These are phyloP conservation scores for Diaporthe eres DNA, from an alignment of 2,329 filamentous ascomycete genomes.

Conservation along the genomic window DNA sequence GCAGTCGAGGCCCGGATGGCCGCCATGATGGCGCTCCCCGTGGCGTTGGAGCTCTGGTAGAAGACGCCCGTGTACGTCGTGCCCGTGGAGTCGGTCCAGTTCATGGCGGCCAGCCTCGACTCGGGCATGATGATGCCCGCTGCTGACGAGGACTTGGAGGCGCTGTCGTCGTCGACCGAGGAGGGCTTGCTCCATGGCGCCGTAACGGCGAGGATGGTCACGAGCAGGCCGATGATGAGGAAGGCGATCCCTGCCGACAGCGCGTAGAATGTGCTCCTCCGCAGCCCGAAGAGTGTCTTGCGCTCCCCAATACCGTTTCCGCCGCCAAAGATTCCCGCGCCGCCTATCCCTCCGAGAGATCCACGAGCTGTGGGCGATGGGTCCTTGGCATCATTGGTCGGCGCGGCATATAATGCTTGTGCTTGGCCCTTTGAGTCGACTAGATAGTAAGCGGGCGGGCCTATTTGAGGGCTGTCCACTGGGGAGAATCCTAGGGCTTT, in stretches of 20 bases:
- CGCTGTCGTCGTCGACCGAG: background rate
- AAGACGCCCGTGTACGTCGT: slow-evolving; percentile 36
- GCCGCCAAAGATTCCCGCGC: slow-evolving; percentile 7
- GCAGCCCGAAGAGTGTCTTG: slow-evolving; percentile 30
- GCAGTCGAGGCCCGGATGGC: slow-evolving; percentile 7
- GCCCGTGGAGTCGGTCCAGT: slow-evolving; percentile 34
- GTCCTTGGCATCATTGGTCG: slow-evolving; percentile 7
- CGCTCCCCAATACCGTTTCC: background rate
- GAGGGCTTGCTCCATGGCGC: background rate
- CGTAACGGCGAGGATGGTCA: slow-evolving; percentile 33
- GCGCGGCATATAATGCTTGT: slow-evolving; percentile 36
- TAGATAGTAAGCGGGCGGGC: slow-evolving; percentile 36
- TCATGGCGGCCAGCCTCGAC: slow-evolving; percentile 35
- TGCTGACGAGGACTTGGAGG: background rate
- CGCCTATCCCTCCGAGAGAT: slow-evolving; percentile 12
- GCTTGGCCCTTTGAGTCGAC: slow-evolving; percentile 38
- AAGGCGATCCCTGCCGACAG: slow-evolving; percentile 25
- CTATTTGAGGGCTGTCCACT: slow-evolving; percentile 23
- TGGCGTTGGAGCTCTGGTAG: slow-evolving; percentile 33
- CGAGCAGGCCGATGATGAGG: slow-evolving; percentile 33
- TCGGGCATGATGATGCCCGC: slow-evolving; percentile 30
- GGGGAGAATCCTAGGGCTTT: slow-evolving; percentile 14
- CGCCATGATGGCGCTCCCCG: slow-evolving; percentile 30
- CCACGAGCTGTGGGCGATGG: background rate
- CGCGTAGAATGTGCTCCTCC: slow-evolving; percentile 35